These are phyloP conservation scores for Alternaria alternata DNA, from an alignment of 2,329 filamentous ascomycete genomes.

Conservation along the genomic window DNA sequence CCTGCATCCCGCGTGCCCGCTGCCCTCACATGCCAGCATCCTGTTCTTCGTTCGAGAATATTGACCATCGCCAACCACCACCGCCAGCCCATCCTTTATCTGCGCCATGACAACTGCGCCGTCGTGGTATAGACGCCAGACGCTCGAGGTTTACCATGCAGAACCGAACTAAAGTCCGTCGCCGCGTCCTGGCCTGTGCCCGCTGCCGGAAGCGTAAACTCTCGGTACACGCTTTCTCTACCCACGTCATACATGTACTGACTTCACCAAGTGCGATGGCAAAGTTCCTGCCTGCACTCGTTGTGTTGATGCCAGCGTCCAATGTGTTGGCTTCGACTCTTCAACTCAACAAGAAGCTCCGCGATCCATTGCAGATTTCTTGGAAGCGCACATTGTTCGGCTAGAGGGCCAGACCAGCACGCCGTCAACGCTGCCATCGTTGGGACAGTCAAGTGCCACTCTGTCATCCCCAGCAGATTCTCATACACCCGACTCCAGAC, in stretches of 20 bases:
- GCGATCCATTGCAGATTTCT: conserved; percentile 44
- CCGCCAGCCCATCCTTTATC: conserved; percentile 7
- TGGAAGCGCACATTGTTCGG: conserved; percentile 44
- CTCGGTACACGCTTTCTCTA: conserved; percentile 33
- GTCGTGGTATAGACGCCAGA: conserved; percentile 22
- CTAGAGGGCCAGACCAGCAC: conserved; percentile 32
- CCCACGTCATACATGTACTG: conserved; percentile 7
- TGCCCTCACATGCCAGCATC: conserved; percentile 11
- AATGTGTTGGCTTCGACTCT: conserved; percentile 48
- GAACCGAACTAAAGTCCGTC: conserved; percentile 45
- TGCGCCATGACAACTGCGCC: conserved; percentile 34
- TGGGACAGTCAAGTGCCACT: conserved; percentile 21
- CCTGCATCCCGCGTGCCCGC: conserved; percentile 19
- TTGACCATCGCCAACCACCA: conserved; percentile 20
- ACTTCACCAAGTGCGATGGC: conserved; percentile 42
- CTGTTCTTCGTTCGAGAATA: conserved; percentile 14
- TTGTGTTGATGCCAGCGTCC: conserved; percentile 41
- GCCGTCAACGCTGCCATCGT: conserved; percentile 24
- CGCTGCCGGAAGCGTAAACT: conserved; percentile 49
- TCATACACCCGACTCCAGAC: conserved; percentile 29
- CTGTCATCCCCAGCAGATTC: conserved; percentile 41
- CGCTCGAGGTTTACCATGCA: conserved; percentile 35
- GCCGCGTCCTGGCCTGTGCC: conserved; percentile 47
- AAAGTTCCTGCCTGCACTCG: conserved; percentile 47
- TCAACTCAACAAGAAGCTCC: conserved; percentile 45